Evolutionary conservation across 139 green algal species (phyloP).

Genomic region (Chlamydomonas eustigma): DNA sequence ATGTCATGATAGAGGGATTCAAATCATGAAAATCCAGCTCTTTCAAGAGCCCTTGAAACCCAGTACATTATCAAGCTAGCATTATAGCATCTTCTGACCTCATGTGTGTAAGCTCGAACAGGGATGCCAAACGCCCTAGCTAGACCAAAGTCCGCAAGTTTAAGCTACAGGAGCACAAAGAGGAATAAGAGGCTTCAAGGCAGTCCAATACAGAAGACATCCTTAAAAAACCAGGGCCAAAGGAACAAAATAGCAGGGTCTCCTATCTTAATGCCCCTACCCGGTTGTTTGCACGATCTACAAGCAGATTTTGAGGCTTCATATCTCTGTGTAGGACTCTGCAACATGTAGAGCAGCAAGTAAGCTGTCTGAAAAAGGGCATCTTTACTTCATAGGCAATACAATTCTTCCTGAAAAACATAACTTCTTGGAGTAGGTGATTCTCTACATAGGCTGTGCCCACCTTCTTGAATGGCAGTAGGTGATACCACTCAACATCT

Average conservation of each 20-base stretch:
- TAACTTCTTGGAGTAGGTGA: not conserved
- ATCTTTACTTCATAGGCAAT: no score
- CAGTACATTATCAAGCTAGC: no score
- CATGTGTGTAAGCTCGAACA: constrained; percentile 92
- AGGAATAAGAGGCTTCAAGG: no score
- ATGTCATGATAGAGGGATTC: not conserved
- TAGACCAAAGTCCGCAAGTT: constrained; percentile 98
- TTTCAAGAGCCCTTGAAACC: no score
- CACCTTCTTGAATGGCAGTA: constrained; percentile 89
- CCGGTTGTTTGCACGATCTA: constrained; percentile 71
- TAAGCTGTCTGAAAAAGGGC: no score
- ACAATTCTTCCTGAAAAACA: not conserved
- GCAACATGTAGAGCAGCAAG: not conserved
- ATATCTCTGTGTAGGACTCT: constrained; percentile 92
- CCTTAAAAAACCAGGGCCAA: no score
- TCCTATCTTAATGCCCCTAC: not conserved
- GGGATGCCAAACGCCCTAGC: constrained; percentile 94
- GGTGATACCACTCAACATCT: constrained; percentile 89
- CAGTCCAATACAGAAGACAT: no score
- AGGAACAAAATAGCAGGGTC: no score
- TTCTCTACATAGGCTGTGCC: not conserved
- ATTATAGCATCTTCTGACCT: constrained; percentile 69
- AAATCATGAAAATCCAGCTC: no score
- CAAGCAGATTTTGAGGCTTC: constrained; percentile 97
- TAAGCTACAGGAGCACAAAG: no score